Evolutionary conservation across 768 basidiomycete genomes (phyloP).

Genomic region (Termitomyces sp.): DNA sequence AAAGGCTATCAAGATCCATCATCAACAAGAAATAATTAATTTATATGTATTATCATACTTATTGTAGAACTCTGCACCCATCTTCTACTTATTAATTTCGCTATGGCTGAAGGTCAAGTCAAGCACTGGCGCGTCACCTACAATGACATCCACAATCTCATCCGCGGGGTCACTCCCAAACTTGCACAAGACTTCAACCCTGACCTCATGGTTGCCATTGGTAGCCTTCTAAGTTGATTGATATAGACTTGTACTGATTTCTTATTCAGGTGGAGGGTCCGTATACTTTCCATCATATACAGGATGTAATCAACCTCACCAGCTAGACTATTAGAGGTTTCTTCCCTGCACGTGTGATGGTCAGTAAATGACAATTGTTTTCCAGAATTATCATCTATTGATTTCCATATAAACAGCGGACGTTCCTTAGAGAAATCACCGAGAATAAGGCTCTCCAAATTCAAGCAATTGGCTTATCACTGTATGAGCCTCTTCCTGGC

Average conservation of each 20-base stretch:
- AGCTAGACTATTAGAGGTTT: constrained; percentile 61
- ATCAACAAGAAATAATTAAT: not conserved
- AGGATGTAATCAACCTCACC: constrained; percentile 16
- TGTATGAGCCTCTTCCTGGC: constrained; percentile 88
- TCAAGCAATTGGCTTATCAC: constrained; percentile 92
- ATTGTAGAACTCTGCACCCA: too few relatives aligned
- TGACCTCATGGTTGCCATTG: constrained; percentile 83
- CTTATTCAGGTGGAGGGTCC: constrained; percentile 71
- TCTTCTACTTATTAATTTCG: not conserved
- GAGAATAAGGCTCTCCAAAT: constrained; percentile 83
- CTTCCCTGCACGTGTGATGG: constrained; percentile 93
- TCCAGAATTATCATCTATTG: constrained; percentile 9
- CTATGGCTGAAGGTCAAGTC: constrained; percentile 32
- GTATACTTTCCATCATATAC: constrained; percentile 28
- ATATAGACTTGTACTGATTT: constrained; percentile 11
- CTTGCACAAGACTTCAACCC: constrained; percentile 82
- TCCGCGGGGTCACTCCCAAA: constrained; percentile 58
- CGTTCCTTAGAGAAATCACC: constrained; percentile 73
- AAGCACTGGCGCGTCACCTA: constrained; percentile 77
- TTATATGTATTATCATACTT: not conserved
- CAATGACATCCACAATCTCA: constrained; percentile 91
- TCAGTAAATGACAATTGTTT: constrained; percentile 20
- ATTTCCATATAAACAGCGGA: constrained; percentile 49
- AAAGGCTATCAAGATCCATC: constrained; percentile 9
- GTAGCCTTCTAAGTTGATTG: constrained; percentile 28